Conservation (phyloP, 2,329 filamentous ascomycete species). For the Pseudocercospora crystallina region DNA sequence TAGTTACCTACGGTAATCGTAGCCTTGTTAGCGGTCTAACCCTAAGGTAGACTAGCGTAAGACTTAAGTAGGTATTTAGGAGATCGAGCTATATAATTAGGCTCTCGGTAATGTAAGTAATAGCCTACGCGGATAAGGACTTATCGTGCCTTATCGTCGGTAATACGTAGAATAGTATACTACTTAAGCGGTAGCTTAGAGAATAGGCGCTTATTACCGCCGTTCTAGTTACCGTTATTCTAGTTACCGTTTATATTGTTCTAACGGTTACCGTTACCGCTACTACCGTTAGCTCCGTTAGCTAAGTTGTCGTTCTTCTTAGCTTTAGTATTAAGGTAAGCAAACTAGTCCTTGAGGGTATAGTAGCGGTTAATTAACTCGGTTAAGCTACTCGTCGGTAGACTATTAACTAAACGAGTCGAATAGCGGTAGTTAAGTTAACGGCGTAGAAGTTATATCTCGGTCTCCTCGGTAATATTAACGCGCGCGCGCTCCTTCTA, state of each 20-base stretch:
- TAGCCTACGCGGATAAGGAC: not conserved
- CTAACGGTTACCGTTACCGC: not conserved
- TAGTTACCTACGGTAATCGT: no score
- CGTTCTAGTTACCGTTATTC: constrained; percentile 1
- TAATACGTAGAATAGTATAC: not conserved
- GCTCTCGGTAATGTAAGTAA: not conserved
- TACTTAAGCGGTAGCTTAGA: not conserved
- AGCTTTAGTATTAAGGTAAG: not conserved
- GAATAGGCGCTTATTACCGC: not conserved
- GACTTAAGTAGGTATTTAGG: not conserved
- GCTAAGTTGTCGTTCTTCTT: not conserved
- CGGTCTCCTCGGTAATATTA: not conserved
- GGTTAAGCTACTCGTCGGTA: no score
- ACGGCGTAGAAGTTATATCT: not conserved
- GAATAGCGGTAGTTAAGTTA: not conserved
- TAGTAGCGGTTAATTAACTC: not conserved
- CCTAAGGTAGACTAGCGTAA: not conserved
- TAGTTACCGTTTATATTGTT: not conserved
- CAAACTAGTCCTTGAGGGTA: not conserved
- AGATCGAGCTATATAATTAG: not conserved
- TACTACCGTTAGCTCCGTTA: not conserved
- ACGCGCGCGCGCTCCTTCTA: not conserved
- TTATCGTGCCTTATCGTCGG: no score
- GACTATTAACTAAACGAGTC: no score
- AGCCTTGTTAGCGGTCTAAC: not conserved